phyloP scores from a whole-genome alignment of 352 stramenopile genomes.

The Pythium pyrilobum region DNA sequence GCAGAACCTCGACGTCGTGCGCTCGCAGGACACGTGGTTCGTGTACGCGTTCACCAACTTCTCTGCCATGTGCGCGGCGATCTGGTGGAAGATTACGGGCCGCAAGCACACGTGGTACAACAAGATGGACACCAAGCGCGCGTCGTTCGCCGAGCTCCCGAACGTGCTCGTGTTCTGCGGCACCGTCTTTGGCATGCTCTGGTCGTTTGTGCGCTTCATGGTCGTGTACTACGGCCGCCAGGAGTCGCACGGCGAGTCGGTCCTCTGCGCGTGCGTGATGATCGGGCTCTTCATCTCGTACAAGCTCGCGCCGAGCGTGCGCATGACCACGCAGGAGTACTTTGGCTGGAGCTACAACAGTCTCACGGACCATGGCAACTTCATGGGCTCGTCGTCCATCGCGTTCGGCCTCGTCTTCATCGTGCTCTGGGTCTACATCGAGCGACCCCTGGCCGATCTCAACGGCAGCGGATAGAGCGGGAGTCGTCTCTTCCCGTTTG shows the following conservation, averaged over 20 bases:
- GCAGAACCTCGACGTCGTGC: conserved; percentile 78
- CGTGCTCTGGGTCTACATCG: conserved; percentile 76
- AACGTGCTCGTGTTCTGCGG: conserved; percentile 83
- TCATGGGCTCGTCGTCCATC: conserved; percentile 78
- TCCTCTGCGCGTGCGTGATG: conserved; percentile 59
- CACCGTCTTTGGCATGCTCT: conserved; percentile 67
- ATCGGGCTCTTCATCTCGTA: conserved; percentile 75
- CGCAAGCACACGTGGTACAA: conserved; percentile 66
- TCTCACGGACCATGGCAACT: conserved; percentile 85
- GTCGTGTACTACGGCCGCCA: conserved; percentile 68
- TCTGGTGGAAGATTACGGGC: conserved; percentile 83
- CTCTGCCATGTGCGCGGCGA: conserved; percentile 61
- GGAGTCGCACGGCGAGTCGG: conserved; percentile 69
- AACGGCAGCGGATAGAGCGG: neutral
- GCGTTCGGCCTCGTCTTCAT: conserved; percentile 81
- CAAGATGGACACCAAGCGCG: conserved; percentile 54
- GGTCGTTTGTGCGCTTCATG: conserved; percentile 78
- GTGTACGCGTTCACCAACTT: conserved; percentile 82
- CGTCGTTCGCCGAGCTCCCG: conserved; percentile 66
- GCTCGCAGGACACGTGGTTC: conserved; percentile 74
- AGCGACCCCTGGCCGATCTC: conserved; percentile 38
- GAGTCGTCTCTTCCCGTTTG: neutral
- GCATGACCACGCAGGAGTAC: conserved; percentile 86
- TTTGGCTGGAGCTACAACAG: conserved; percentile 88
- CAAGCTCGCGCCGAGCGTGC: conserved; percentile 72